Percentiles rank a stretch among this genome's conserved stretches.
These are phyloP conservation scores for Orbilia quercus DNA, from an alignment of 2,329 filamentous ascomycete genomes.

Conservation along the genomic window DNA sequence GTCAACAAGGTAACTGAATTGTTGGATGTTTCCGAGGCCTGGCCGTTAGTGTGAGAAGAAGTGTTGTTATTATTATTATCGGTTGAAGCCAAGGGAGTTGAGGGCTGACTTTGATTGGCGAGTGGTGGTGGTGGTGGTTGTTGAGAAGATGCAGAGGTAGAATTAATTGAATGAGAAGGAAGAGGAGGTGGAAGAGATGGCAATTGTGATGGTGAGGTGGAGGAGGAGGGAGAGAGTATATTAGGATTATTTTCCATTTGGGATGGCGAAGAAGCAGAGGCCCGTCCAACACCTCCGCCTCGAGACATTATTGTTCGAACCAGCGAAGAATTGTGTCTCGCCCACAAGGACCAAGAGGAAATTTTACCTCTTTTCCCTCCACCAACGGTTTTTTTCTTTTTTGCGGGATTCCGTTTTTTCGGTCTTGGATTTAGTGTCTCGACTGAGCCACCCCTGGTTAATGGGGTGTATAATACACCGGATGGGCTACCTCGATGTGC, in stretches of 20 bases:
- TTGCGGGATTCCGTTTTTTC: constrained; percentile 4
- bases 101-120: constrained; percentile 26
- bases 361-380: constrained; percentile 13
- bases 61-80: too few species aligned
- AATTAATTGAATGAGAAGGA: constrained; percentile 20
- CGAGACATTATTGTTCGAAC: constrained; percentile 49
- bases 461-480: constrained; percentile 2
- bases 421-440: constrained; percentile 4
- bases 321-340: constrained; percentile 51
- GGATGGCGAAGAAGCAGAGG: constrained; percentile 48
- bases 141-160: constrained; percentile 28
- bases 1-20: constrained; percentile 25
- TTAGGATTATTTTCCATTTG: constrained; percentile 55
- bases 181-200: not conserved
- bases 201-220: not conserved
- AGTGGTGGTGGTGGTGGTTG: constrained; percentile 30
- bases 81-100: constrained; percentile 31
- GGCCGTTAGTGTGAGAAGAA: constrained; percentile 20
- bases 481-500: constrained; percentile 20
- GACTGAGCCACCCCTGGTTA: constrained; percentile 1
- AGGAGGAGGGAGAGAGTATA: constrained; percentile 31
- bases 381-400: constrained; percentile 2
- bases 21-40: constrained; percentile 33
- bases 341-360: constrained; percentile 21
- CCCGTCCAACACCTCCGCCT: constrained; percentile 50